Conservation (phyloP, 345 rosid species). For the Citrus mangshanensis region DNA sequence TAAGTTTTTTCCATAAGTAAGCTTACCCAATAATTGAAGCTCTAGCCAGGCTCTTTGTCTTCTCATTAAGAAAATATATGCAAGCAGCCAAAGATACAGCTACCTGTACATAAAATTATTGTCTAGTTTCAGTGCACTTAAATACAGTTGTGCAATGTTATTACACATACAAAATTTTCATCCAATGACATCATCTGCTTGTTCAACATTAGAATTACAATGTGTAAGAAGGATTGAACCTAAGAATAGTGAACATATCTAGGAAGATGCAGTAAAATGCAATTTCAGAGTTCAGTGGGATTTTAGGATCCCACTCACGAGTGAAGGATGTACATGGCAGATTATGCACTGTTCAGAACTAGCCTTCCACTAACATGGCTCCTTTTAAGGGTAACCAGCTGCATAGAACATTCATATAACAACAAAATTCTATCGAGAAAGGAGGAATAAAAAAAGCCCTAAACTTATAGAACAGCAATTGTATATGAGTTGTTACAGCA, state of each 20-base stretch:
- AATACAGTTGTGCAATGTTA: not conserved
- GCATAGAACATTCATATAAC: not conserved
- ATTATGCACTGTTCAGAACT: not conserved
- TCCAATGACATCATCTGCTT: not conserved
- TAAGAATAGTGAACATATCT: not conserved
- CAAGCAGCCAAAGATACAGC: conserved; percentile 95
- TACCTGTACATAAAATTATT: conserved; percentile 45
- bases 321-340: not conserved
- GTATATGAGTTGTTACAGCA: not conserved
- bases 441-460: not conserved
- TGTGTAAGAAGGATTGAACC: not conserved
- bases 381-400: not conserved
- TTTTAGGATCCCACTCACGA: not conserved
- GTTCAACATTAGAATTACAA: not conserved
- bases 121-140: not conserved
- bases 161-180: not conserved
- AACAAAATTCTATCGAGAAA: not conserved
- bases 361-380: not conserved
- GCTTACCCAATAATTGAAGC: conserved; percentile 72
- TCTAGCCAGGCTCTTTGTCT: conserved; percentile 87
- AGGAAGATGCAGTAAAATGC: not conserved
- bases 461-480: not conserved
- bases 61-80: conserved; percentile 86
- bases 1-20: not conserved
- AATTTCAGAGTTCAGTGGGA: not conserved